These are phyloP conservation scores for Paracoccidioides brasiliensis DNA, from an alignment of 2,329 filamentous ascomycete genomes.

Conservation along the genomic window DNA sequence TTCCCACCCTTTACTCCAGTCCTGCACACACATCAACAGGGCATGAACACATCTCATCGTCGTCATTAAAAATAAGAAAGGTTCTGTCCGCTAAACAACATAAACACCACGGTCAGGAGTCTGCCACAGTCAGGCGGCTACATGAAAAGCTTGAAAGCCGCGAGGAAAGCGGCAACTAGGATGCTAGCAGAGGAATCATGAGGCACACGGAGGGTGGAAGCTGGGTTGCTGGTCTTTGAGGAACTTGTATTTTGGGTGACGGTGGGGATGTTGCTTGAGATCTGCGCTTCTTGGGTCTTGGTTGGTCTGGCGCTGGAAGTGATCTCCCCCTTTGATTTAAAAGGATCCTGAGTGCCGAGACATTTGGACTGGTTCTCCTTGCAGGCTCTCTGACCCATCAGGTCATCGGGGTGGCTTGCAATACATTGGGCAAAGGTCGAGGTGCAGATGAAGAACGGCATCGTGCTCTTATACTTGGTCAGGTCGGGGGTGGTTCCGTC, in stretches of 20 bases:
- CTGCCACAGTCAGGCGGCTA: conserved; percentile 17
- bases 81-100: neutral
- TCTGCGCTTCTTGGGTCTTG: conserved; percentile 18
- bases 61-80: neutral
- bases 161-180: conserved; percentile 41
- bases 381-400: conserved; percentile 38
- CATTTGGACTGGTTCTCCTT: conserved; percentile 35
- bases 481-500: conserved; percentile 45
- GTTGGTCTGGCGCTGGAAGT: conserved; percentile 17
- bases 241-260: conserved; percentile 18
- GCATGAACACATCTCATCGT: neutral
- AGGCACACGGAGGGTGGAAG: conserved; percentile 31
- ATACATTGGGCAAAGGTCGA: conserved; percentile 39
- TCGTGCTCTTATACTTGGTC: conserved; percentile 41
- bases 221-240: conserved; percentile 28
- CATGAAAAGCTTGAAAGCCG: conserved; percentile 45
- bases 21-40: neutral
- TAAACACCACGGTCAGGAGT: conserved; percentile 15
- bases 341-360: conserved; percentile 31
- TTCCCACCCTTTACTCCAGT: neutral
- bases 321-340: neutral
- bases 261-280: conserved; percentile 17
- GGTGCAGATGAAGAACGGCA: conserved; percentile 49
- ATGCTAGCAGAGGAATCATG: conserved; percentile 40
- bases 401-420: conserved; percentile 32